phyloP scores from a whole-genome alignment of 768 basidiomycete species.

The Pleurotus platypus region DNA sequence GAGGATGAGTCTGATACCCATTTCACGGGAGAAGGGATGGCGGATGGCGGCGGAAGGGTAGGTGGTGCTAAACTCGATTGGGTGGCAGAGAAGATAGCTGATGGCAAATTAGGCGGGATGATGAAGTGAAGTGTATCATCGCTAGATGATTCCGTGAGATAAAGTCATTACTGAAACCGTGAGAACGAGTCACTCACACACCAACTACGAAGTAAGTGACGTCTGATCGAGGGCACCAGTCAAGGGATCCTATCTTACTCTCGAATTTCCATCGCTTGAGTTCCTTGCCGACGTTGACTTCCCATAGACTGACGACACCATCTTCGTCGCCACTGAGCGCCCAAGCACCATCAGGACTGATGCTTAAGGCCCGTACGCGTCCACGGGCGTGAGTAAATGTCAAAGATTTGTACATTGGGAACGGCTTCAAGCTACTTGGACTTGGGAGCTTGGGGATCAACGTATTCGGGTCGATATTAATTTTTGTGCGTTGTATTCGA shows the following conservation, averaged over 20 bases:
- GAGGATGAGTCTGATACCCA: conserved; percentile 56
- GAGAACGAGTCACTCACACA: conserved; percentile 50
- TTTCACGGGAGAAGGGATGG: conserved; percentile 62
- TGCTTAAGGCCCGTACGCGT: conserved; percentile 68
- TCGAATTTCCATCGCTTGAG: conserved; percentile 84
- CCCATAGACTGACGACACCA: conserved; percentile 88
- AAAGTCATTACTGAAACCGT: neutral
- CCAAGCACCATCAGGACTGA: conserved; percentile 91
- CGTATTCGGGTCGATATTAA: conserved; percentile 89
- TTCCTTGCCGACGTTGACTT: conserved; percentile 84
- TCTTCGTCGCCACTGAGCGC: conserved; percentile 87
- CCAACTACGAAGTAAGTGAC: conserved; percentile 76
- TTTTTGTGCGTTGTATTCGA: conserved; percentile 78
- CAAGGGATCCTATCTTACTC: conserved; percentile 75
- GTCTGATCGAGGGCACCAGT: conserved; percentile 92
- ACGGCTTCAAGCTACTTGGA: conserved; percentile 86
- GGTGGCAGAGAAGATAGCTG: conserved; percentile 52
- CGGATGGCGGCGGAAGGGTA: conserved; percentile 54
- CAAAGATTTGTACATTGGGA: conserved; percentile 84
- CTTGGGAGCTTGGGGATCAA: conserved; percentile 93
- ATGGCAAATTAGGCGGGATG: conserved; percentile 74
- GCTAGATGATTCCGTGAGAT: conserved; percentile 34
- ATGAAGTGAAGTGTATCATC: conserved; percentile 80
- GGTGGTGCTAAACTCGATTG: conserved; percentile 60
- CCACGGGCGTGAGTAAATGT: conserved; percentile 63